Conservation (phyloP, 768 basidiomycete genomes). For the Russula emetica region DNA sequence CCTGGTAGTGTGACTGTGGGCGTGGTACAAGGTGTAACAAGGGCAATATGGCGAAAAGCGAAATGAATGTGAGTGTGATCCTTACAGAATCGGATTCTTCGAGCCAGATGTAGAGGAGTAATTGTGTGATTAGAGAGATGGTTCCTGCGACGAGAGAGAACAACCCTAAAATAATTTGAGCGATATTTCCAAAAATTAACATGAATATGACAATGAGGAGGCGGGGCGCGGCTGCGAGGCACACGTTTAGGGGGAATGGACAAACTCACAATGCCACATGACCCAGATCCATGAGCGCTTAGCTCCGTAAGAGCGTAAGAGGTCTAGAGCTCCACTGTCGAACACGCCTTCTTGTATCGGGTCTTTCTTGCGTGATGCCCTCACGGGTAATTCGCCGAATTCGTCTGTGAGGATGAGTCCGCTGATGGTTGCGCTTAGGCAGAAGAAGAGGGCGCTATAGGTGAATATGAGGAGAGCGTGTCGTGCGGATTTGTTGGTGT, state of each 20-base stretch:
- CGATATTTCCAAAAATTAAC: neutral
- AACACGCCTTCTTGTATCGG: constrained; percentile 17
- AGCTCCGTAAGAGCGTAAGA: constrained; percentile 22
- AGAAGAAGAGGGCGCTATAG: constrained; percentile 26
- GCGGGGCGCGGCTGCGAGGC: no score
- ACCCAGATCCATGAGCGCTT: constrained; percentile 22
- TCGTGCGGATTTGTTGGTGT: neutral
- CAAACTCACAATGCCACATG: constrained; percentile 27
- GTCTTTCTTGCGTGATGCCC: constrained; percentile 17
- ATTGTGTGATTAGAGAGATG: constrained; percentile 9
- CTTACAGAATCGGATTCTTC: constrained; percentile 19
- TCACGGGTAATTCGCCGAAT: constrained; percentile 24
- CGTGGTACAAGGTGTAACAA: constrained; percentile 16
- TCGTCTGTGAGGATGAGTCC: constrained; percentile 26
- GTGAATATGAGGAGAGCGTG: constrained; percentile 24
- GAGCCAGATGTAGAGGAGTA: constrained; percentile 20
- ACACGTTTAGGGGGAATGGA: neutral
- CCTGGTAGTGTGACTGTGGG: no score
- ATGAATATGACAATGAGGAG: neutral
- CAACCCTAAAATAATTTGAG: constrained; percentile 20
- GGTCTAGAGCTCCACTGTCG: constrained; percentile 16
- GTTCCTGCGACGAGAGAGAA: constrained; percentile 14
- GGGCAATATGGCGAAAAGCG: constrained; percentile 14
- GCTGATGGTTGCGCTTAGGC: constrained; percentile 22
- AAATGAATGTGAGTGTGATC: constrained; percentile 18